phyloP scores from a whole-genome alignment of 1,139 yeast genomes.

The Hansenula lynferdii region DNA sequence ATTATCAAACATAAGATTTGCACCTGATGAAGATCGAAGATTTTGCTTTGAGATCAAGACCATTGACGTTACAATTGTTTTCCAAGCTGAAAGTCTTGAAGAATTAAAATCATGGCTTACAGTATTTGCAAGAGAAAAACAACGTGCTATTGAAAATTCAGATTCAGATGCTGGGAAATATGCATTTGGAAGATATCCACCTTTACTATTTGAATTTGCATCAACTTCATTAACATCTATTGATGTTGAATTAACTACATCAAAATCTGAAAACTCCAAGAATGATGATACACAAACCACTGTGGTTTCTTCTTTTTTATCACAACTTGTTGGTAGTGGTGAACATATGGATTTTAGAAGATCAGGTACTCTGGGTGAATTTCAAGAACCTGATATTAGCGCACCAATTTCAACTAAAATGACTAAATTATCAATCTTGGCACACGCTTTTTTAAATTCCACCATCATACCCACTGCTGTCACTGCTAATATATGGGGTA shows the following conservation, averaged over 20 bases:
- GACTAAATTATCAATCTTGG: constrained; percentile 65
- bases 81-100: constrained; percentile 72
- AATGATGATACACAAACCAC: constrained; percentile 31
- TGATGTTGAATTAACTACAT: constrained; percentile 51
- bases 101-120: constrained; percentile 79
- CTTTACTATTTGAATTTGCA: constrained; percentile 69
- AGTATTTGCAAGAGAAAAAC: constrained; percentile 61
- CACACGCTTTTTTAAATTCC: constrained; percentile 57
- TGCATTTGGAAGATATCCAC: constrained; percentile 70
- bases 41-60: constrained; percentile 84
- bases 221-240: constrained; percentile 55
- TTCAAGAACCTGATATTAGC: constrained; percentile 33
- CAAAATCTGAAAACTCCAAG: constrained; percentile 24
- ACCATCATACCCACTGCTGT: constrained; percentile 72
- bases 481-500: constrained; percentile 91
- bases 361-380: constrained; percentile 10
- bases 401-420: constrained; percentile 73
- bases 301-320: constrained; percentile 36
- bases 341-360: constrained; percentile 22
- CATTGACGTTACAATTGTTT: constrained; percentile 49
- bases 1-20: constrained; percentile 60
- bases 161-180: constrained; percentile 36
- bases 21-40: constrained; percentile 72
- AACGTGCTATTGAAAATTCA: constrained; percentile 42
- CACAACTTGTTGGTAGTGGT: constrained; percentile 35